Evolutionary conservation across 2,329 filamentous ascomycete species (phyloP).

Genomic region (Lachnellula suecica): DNA sequence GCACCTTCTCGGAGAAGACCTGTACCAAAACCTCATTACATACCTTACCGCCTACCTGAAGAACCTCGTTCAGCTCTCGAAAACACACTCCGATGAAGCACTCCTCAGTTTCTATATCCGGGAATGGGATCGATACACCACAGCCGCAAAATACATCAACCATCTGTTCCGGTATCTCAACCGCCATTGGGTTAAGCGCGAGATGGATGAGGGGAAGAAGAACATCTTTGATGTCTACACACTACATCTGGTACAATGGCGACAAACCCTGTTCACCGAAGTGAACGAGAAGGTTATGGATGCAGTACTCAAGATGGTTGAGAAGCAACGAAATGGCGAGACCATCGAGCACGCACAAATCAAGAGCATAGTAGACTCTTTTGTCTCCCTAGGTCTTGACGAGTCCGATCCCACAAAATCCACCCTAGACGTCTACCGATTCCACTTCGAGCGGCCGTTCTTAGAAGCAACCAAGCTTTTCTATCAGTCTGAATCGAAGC

Average conservation of each 20-base stretch:
- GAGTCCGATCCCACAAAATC: slow-evolving; percentile 91
- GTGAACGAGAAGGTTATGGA: slow-evolving; percentile 91
- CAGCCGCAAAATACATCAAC: slow-evolving; percentile 95
- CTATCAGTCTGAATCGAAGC: slow-evolving; percentile 88
- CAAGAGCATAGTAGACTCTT: slow-evolving; percentile 95
- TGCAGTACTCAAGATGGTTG: slow-evolving; percentile 89
- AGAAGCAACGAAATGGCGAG: slow-evolving; percentile 96
- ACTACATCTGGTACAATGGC: slow-evolving; percentile 93
- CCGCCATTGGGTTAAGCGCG: slow-evolving; percentile 96
- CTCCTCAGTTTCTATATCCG: slow-evolving; percentile 90
- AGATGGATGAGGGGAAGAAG: slow-evolving; percentile 99
- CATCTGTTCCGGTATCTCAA: slow-evolving; percentile 96
- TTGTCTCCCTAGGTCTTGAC: slow-evolving; percentile 91
- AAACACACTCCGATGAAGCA: slow-evolving; percentile 83
- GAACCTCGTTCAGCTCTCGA: slow-evolving; percentile 68
- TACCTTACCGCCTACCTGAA: slow-evolving; percentile 80
- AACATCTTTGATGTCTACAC: slow-evolving; percentile 98
- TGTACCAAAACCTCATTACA: slow-evolving; percentile 86
- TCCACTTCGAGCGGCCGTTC: slow-evolving; percentile 91
- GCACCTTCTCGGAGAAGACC: slow-evolving; percentile 90
- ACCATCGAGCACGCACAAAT: slow-evolving; percentile 97
- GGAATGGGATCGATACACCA: slow-evolving; percentile 95
- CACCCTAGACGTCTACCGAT: slow-evolving; percentile 91
- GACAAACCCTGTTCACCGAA: slow-evolving; percentile 80
- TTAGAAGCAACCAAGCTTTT: slow-evolving; percentile 79